A percentile compares a stretch with the other conserved stretches of the same genome.
These are phyloP conservation scores for Nyctanthes arbortristis DNA, from an alignment of 257 asterid species.

Conservation along the genomic window DNA sequence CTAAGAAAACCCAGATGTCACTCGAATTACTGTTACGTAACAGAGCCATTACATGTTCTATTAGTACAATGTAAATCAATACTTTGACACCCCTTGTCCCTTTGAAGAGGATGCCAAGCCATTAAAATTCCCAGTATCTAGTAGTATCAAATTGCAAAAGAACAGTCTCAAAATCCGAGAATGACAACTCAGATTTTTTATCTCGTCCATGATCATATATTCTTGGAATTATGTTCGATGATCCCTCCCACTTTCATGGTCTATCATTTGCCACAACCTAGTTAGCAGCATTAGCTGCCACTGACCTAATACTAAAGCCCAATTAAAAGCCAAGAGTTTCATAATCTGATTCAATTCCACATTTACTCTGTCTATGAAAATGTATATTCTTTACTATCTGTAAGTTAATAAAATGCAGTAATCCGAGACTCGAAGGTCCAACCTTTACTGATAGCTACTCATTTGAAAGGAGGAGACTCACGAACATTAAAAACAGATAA, in stretches of 20 bases:
- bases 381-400: background rate
- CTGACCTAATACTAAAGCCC: background rate
- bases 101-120: no score
- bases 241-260: no score
- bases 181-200: background rate
- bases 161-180: background rate
- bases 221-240: no score
- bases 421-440: slow-evolving; percentile 2
- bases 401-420: background rate
- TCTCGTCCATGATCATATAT: background rate
- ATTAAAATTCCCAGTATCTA: background rate
- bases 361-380: background rate
- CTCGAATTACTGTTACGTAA: no score
- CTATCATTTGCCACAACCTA: no score
- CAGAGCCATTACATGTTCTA: no score
- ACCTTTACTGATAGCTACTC: background rate
- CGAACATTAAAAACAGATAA: background rate
- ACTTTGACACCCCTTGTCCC: no score
- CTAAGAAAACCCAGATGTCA: no score
- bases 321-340: background rate
- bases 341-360: background rate
- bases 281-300: background rate
- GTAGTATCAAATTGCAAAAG: background rate
- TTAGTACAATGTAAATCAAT: no score
- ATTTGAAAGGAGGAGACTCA: background rate